Evolutionary conservation across 805 yeast genomes (phyloP).

Genomic region (Priceomyces castillae): DNA sequence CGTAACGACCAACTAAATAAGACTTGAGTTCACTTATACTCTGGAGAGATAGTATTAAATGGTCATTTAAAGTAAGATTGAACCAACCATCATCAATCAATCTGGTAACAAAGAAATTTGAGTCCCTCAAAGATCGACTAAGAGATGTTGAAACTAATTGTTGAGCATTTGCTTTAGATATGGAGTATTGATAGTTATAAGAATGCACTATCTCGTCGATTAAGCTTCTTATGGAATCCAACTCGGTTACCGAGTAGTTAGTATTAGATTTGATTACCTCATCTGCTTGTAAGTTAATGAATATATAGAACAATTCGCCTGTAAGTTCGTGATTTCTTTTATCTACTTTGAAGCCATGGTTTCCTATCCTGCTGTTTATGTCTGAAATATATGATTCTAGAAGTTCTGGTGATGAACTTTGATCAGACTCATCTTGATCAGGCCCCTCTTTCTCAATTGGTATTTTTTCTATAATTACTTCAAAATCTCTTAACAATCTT

Average conservation of each 20-base stretch:
- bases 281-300: slow-evolving; percentile 41
- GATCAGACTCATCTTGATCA: slow-evolving; percentile 1
- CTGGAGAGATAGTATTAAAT: slow-evolving; percentile 38
- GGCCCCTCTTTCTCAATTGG: slow-evolving; percentile 3
- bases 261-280: slow-evolving; percentile 41
- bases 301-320: slow-evolving; percentile 30
- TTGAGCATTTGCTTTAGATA: slow-evolving; percentile 35
- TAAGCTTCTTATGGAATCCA: slow-evolving; percentile 42
- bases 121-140: slow-evolving; percentile 32
- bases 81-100: slow-evolving; percentile 57
- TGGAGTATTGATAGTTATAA: slow-evolving; percentile 28
- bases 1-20: slow-evolving; percentile 44
- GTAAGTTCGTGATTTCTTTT: slow-evolving; percentile 35
- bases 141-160: slow-evolving; percentile 24
- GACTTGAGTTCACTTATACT: slow-evolving; percentile 47
- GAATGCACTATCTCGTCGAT: slow-evolving; percentile 47
- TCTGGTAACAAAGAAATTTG: slow-evolving; percentile 35
- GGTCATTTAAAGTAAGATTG: slow-evolving; percentile 26
- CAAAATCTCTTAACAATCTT: slow-evolving; percentile 22
- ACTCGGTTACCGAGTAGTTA: slow-evolving; percentile 33
- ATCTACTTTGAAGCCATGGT: slow-evolving; percentile 44
- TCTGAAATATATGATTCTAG: slow-evolving; percentile 19
- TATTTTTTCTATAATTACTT: slow-evolving; percentile 12
- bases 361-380: slow-evolving; percentile 31
- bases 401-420: slow-evolving; percentile 7